Conservation (phyloP, 2,329 filamentous ascomycete species). For the Aspergillus sclerotialis region DNA sequence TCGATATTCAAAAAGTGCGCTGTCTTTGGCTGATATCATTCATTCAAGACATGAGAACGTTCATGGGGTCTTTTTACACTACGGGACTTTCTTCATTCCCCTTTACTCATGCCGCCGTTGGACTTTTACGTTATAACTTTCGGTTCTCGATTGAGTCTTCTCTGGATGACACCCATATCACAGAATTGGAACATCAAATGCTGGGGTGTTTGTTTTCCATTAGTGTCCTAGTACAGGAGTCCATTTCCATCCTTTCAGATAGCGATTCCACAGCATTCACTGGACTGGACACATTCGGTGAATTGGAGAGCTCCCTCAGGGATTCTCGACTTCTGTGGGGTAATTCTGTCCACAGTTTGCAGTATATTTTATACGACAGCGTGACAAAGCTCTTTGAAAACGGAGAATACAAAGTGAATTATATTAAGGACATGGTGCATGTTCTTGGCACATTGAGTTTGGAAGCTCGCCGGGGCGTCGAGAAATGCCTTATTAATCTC, state of each 20-base stretch:
- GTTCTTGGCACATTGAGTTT: conserved; percentile 12
- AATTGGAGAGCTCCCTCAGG: conserved; percentile 6
- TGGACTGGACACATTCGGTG: conserved; percentile 1
- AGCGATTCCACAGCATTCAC: not conserved
- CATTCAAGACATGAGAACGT: conserved; percentile 21
- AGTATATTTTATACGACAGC: conserved; percentile 7
- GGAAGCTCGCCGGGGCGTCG: conserved; percentile 17
- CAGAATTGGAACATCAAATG: conserved; percentile 6
- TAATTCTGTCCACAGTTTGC: conserved; percentile 7
- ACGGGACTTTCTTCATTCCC: conserved; percentile 9
- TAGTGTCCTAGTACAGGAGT: conserved; percentile 14
- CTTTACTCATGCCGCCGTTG: conserved; percentile 8
- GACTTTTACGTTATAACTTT: conserved; percentile 11
- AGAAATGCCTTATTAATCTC: conserved; percentile 17
- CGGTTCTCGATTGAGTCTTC: conserved; percentile 3
- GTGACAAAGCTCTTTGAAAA: conserved; percentile 3
- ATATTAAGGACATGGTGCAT: conserved; percentile 10
- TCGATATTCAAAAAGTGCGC: conserved; percentile 19
- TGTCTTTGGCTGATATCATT: conserved; percentile 24
- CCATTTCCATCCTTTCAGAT: conserved; percentile 4
- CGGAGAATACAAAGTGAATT: conserved; percentile 8
- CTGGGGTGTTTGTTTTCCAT: conserved; percentile 12
- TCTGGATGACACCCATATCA: not conserved
- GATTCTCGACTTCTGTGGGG: conserved; percentile 6
- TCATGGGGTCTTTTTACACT: conserved; percentile 16